These are phyloP conservation scores for Boletus vermiculosoides DNA, from an alignment of 768 basidiomycete genomes.

Conservation along the genomic window DNA sequence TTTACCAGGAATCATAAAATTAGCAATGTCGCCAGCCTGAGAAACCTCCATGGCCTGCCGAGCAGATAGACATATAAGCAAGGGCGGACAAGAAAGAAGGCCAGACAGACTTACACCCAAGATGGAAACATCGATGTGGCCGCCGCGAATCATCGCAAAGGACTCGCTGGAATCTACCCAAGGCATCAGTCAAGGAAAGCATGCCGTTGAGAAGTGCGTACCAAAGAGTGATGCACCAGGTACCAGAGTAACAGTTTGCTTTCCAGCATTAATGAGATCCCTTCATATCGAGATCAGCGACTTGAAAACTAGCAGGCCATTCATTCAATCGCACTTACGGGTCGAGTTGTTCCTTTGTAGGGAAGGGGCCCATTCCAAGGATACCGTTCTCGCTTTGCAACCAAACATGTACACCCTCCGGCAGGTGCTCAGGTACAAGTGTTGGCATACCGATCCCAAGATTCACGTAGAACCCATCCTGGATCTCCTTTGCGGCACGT, in stretches of 20 bases:
- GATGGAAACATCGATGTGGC: slow-evolving; percentile 91
- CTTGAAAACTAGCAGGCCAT: neutral
- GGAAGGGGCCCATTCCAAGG: slow-evolving; percentile 88
- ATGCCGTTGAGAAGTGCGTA: slow-evolving; percentile 33
- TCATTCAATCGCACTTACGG: slow-evolving; percentile 52
- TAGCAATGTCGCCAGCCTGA: slow-evolving; percentile 89
- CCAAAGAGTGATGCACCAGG: slow-evolving; percentile 92
- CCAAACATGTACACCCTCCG: slow-evolving; percentile 77
- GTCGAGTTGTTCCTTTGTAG: slow-evolving; percentile 74
- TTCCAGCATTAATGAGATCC: slow-evolving; percentile 92
- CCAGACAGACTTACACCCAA: slow-evolving; percentile 63
- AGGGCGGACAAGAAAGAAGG: neutral
- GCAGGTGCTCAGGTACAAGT: slow-evolving; percentile 76
- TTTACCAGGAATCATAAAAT: slow-evolving; percentile 98
- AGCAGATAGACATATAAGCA: slow-evolving; percentile 2
- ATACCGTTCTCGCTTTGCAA: slow-evolving; percentile 91
- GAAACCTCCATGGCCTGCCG: slow-evolving; percentile 91
- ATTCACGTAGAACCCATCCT: slow-evolving; percentile 86
- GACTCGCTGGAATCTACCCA: slow-evolving; percentile 77
- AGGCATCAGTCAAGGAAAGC: neutral
- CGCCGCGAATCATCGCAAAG: slow-evolving; percentile 97
- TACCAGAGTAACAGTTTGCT: slow-evolving; percentile 89
- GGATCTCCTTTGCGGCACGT: slow-evolving; percentile 86
- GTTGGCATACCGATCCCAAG: slow-evolving; percentile 92
- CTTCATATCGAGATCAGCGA: slow-evolving; percentile 36